Base-by-base conservation (phyloP, 106 monocot species). In the Gastrodia elata region DNA sequence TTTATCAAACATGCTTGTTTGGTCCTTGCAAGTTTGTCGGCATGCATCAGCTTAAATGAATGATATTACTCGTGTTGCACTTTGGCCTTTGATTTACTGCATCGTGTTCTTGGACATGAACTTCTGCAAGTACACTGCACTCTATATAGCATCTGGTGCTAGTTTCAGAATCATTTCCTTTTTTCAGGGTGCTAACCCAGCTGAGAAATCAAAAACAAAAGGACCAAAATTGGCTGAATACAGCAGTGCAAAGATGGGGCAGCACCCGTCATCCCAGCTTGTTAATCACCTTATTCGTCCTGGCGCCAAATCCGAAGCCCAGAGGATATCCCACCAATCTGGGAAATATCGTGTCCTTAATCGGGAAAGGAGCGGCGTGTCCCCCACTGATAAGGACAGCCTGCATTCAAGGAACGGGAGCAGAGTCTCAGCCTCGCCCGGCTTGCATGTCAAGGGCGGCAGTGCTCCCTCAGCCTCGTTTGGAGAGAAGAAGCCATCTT, bases 341-440 rank as follows among this genome's bases (percentile, higher is more conserved):
- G 87, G 92, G 33, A 92, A 84, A 68, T 79, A 89, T 82, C 87
- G 76, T 27, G 87, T 95, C 26, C 82, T 95, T 22, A 87, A 87
- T 42, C 71, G 80, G 35, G 87, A 92, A 52, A 91, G 73, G 41
- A 91, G 78, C 75, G 85, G 74, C 6, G 25, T 71, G 38, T 79
- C 77, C 33, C 74, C 78, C 39, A 70, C 74, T 65, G 65, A 48
- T 24, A 87, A 81, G 70, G 84, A 84, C 68, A 71, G 39, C 48
- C 65, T 37, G 14, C 74, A 52, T 70, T n/a, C 42, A 64, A 73
- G 35, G 22, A 73, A 20, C 75, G 27, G 42, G 36, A 68, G 71
- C 72, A 87, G 84, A 71, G 34, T 46, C 69, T 41, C 49, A 10
- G 75, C 73, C 40, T 71, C 80, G 3, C 34, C 78, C 10, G 71